These are phyloP conservation scores for Curvularia lunata DNA, from an alignment of 2,329 filamentous ascomycete species.

Conservation along the genomic window DNA sequence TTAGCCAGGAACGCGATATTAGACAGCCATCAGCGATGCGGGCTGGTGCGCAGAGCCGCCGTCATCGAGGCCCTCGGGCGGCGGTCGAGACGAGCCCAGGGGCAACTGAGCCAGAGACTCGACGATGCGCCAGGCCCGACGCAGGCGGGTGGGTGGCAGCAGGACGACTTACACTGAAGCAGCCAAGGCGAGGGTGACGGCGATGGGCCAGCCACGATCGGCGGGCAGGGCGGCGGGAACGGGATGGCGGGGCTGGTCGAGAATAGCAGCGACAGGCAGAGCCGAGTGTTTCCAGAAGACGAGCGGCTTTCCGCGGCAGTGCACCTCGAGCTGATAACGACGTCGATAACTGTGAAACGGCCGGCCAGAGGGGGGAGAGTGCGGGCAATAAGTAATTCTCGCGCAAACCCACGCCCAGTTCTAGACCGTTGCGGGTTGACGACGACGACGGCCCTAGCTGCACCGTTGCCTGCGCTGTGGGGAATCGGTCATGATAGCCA, in stretches of 20 bases:
- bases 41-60: conserved; percentile 9
- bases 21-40: not conserved
- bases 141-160: no score
- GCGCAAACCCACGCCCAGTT: conserved; percentile 24
- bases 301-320: conserved; percentile 41
- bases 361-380: conserved; percentile 15
- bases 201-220: conserved; percentile 20
- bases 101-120: no score
- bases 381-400: conserved; percentile 35
- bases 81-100: no score
- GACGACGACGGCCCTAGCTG: conserved; percentile 27
- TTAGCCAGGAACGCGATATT: conserved; percentile 44
- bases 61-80: not conserved
- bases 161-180: conserved; percentile 32
- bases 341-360: not conserved
- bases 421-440: conserved; percentile 36
- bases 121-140: no score
- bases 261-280: conserved; percentile 23
- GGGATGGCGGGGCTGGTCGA: conserved; percentile 15
- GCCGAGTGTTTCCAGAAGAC: conserved; percentile 43
- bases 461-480: conserved; percentile 29
- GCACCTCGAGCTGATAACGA: conserved; percentile 20
- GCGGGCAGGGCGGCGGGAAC: conserved; percentile 18
- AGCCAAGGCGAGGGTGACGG: conserved; percentile 33
- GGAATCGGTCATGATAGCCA: conserved; percentile 41